Evolutionary conservation across 108 stramenopile genomes (phyloP), one percentile per base, ranked within the genome.

Genomic region (Cylindrotheca fusiformis): DNA sequence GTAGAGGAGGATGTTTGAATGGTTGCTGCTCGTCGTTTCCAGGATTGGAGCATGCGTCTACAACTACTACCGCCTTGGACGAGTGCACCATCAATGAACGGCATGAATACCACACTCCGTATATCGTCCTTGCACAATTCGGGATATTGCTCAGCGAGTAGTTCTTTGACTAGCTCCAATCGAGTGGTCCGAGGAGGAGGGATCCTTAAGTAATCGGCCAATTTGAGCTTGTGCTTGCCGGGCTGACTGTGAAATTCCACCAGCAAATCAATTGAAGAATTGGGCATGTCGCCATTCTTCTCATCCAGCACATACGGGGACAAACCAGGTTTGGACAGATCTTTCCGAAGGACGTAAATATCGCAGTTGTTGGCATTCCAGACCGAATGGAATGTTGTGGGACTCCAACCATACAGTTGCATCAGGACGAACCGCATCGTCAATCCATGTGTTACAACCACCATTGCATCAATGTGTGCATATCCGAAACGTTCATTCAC

Each of bases 391-490:
- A 74, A 79, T 20, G 78, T 74, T 10, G 52, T 52, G 21, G 67
- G 61, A 3, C 68, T 63, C 66, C 73, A 67, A 4, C 32, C 21
- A 27, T 67, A 76, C 31, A 71, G 58, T 47, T 67, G 74, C 61
- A 71, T 75, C 20, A 80, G 55, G 14, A 76, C 52, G 36, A 75
- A 68, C 18, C 79, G 74, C 62, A 75, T 58, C 30, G 74, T 80
- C 60, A 80, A 60, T 4, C 74, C 74, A 63, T 80, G 79, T 18
- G 79, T 75, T 10, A 80, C 70, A 4, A 75, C 69, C 17, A 80
- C 70, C 33, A 70, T 27, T 20, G 77, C 68, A 59, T 73, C 71
- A 55, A 69, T 36, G 1, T 47, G 46, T 6, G 65, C 65, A 44
- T 77, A 71, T 31, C 65, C 66, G 12, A 54, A 26, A 4, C 76